Evolutionary conservation across 2,329 filamentous ascomycete species (phyloP), one percentile per base, ranked within the genome.

Genomic region (Clarireedia sp.): DNA sequence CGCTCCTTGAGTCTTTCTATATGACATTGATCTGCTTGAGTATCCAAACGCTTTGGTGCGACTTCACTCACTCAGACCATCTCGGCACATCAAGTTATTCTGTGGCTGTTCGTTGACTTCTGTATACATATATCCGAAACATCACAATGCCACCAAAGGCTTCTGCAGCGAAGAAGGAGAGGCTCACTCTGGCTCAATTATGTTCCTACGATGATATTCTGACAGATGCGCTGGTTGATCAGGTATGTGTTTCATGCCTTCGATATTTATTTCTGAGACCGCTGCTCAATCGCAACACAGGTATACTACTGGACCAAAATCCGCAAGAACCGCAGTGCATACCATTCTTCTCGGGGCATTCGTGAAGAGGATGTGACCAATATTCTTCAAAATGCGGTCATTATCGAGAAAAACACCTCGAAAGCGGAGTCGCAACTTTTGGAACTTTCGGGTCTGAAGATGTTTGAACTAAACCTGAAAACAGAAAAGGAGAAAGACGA

Each of bases 241-340:
- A 92, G 74, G 92, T 96, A 80, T 73, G 87, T 79, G 48, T 49
- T 51, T 51, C 52, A 54, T 52, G 40, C 5, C 17, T 47, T 9
- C 6, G 5, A n/a, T 12, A 19, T 12, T 55, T 17, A 12, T 33
- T 38, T n/a, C 37, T 40, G 29, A 37, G 12, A 40, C 43, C 38
- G 24, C 33, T 52, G 40, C 50, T 54, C 37, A 54, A 24, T 17
- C 26, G 23, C 26, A 16, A 59, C 53, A 55, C 62, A 96, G 92
- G 86, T 90, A 9, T 96, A 89, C 72, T 99, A 94, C 76, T 97
- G 94, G 92, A 92, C 92, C 5, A 88, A 82, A 3, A 96, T 96
- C 57, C 91, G 92, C 61, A 99, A 99, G 73, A 96, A 97, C 67
- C 85, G 88, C 59, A 84, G 83, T 55, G 89, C 89, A 54, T 97